These are phyloP conservation scores for Coemansia sp. DNA, from an alignment of 192 early-diverging fungal species.

Conservation along the genomic window DNA sequence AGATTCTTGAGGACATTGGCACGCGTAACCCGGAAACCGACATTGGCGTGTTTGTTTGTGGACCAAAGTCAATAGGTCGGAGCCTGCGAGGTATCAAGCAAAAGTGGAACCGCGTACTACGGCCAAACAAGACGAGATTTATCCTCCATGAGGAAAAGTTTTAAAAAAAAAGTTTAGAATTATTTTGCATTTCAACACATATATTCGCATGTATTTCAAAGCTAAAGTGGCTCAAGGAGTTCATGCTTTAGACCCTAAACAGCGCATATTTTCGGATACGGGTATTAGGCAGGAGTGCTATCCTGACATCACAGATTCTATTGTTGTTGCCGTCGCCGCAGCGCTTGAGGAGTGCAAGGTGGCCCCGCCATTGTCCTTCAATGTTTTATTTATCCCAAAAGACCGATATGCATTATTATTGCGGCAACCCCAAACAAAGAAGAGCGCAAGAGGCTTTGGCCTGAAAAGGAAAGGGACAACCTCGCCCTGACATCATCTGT, in stretches of 20 bases:
- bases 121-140: constrained; percentile 58
- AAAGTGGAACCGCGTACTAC: constrained; percentile 45
- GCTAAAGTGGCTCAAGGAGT: neutral
- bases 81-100: constrained; percentile 38
- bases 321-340: neutral
- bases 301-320: neutral
- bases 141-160: constrained; percentile 64
- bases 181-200: neutral
- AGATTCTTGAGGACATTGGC: constrained; percentile 65
- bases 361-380: neutral
- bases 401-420: neutral
- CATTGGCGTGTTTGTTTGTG: constrained; percentile 85
- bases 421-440: neutral
- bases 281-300: neutral
- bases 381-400: neutral
- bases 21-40: constrained; percentile 58
- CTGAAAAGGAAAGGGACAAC: neutral
- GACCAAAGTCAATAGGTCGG: constrained; percentile 63
- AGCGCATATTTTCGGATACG: neutral
- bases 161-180: neutral
- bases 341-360: neutral
- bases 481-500: neutral
- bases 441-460: neutral
- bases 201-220: neutral
- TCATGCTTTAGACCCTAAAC: neutral